These are phyloP conservation scores for Tremellales sp. DNA, from an alignment of 1,284 basidiomycete genomes.

Conservation along the genomic window DNA sequence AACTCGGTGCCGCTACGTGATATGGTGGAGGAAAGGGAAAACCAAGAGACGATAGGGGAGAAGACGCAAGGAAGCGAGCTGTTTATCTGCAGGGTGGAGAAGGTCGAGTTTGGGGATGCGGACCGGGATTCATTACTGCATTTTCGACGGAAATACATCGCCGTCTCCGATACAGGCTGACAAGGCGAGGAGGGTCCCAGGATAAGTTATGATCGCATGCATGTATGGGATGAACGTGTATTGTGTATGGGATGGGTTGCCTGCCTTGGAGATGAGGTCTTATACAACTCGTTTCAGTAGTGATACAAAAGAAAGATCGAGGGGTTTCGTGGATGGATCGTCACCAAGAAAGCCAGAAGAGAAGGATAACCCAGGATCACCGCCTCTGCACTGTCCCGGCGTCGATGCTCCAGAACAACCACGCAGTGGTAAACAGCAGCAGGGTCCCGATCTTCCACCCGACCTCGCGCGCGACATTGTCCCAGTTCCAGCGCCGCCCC, in stretches of 20 bases:
- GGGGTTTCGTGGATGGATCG: background rate
- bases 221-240: background rate
- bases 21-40: background rate
- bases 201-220: too few species aligned
- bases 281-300: background rate
- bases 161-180: slow-evolving; percentile 13
- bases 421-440: slow-evolving; percentile 42
- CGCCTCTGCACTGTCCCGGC: slow-evolving; percentile 15
- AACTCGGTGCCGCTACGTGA: slow-evolving; percentile 20
- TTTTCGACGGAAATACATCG: slow-evolving; percentile 32
- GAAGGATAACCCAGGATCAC: background rate
- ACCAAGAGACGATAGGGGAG: background rate
- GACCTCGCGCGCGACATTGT: slow-evolving; percentile 39
- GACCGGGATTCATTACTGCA: slow-evolving; percentile 32
- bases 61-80: slow-evolving; percentile 37
- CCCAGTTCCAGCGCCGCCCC: slow-evolving; percentile 47
- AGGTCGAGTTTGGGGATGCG: slow-evolving; percentile 17
- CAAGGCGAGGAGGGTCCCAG: background rate
- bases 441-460: slow-evolving; percentile 43
- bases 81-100: slow-evolving; percentile 44
- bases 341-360: background rate
- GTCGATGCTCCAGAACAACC: slow-evolving; percentile 44
- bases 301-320: background rate
- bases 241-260: too few species aligned
- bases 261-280: too few species aligned